These are phyloP conservation scores for Suillus hirtellus DNA, from an alignment of 768 basidiomycete species.

Conservation along the genomic window DNA sequence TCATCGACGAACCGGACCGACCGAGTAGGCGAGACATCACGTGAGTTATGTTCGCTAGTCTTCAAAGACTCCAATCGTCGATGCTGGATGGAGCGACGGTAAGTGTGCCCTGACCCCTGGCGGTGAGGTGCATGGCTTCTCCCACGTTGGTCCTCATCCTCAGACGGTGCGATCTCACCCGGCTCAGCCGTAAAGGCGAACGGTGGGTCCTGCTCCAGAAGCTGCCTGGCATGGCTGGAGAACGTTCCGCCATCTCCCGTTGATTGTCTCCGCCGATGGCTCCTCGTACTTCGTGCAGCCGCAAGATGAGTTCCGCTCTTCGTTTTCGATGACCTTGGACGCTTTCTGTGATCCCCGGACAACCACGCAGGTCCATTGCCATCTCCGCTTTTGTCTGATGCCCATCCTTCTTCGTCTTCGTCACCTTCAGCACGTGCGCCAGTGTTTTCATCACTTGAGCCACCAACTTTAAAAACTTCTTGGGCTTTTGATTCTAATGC, in stretches of 20 bases:
- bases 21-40: conserved; percentile 47
- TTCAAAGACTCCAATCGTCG: conserved; percentile 33
- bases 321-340: conserved; percentile 26
- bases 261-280: conserved; percentile 17
- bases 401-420: conserved; percentile 63
- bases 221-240: conserved; percentile 11
- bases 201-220: background rate
- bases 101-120: conserved; percentile 15
- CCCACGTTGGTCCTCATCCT: conserved; percentile 23
- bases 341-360: conserved; percentile 22
- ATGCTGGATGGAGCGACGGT: conserved; percentile 27
- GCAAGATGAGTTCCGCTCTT: conserved; percentile 15
- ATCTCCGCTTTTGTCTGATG: conserved; percentile 51
- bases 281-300: conserved; percentile 11
- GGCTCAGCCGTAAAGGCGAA: background rate
- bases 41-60: conserved; percentile 19
- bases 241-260: conserved; percentile 17
- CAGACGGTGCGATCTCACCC: background rate
- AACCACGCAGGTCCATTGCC: conserved; percentile 18
- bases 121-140: conserved; percentile 21
- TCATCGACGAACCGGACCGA: conserved; percentile 50
- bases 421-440: conserved; percentile 18
- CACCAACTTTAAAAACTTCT: conserved; percentile 10
- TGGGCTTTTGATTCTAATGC: conserved; percentile 18
- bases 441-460: conserved; percentile 14